Evolutionary conservation across 176 grass and related monocot species (phyloP).

Genomic region (Zea luxurians): DNA sequence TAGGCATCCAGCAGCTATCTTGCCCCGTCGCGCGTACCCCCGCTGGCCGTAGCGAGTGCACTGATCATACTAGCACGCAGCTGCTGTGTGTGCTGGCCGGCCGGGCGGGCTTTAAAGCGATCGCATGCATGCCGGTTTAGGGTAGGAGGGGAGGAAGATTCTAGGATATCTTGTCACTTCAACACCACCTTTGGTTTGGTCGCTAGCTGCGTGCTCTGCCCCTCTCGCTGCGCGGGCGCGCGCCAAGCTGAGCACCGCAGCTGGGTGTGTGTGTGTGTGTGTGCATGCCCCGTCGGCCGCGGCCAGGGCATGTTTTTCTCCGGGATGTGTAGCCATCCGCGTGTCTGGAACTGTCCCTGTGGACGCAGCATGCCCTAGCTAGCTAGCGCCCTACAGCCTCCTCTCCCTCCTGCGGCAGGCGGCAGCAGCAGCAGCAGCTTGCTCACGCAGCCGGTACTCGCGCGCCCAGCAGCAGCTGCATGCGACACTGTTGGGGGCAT

Average conservation of each 20-base stretch:
- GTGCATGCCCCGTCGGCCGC: slow-evolving; percentile 11
- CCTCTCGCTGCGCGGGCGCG: no score
- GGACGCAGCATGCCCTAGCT: slow-evolving; percentile 26
- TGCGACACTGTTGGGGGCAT: no score
- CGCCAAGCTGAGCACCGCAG: no score
- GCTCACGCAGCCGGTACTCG: slow-evolving; percentile 2
- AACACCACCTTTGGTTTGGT: slow-evolving; percentile 46
- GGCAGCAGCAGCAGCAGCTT: no score
- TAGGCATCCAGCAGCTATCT: neutral
- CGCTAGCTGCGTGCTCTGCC: slow-evolving; percentile 42
- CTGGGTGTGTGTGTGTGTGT: no score
- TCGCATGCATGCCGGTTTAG: slow-evolving; percentile 45
- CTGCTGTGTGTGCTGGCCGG: neutral
- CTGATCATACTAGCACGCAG: no score
- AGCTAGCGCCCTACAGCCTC: neutral
- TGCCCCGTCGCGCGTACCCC: no score
- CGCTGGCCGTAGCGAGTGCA: neutral
- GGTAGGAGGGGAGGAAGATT: slow-evolving; percentile 51
- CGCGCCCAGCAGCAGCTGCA: slow-evolving; percentile 21
- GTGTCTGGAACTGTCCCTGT: neutral
- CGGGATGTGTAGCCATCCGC: slow-evolving; percentile 40
- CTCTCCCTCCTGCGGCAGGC: no score
- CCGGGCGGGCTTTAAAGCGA: slow-evolving; percentile 33
- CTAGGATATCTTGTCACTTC: slow-evolving; percentile 68
- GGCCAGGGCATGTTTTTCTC: slow-evolving; percentile 55